A percentile compares a stretch with the other conserved stretches of the same genome.
phyloP scores from a whole-genome alignment of 768 basidiomycete species.

The Sutorius australiensis region DNA sequence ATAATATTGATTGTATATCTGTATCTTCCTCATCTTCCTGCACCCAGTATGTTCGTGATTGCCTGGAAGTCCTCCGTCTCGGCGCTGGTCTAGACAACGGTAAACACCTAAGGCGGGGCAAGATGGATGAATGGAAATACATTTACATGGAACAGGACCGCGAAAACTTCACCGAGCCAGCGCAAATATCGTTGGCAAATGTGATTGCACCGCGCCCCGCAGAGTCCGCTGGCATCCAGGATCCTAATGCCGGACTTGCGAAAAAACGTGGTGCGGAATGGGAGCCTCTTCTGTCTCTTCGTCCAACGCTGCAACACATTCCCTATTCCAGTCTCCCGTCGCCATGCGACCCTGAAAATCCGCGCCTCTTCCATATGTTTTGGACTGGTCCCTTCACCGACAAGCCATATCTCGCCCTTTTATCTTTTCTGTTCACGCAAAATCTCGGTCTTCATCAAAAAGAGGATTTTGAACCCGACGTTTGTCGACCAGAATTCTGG shows the following conservation, averaged over 20 bases:
- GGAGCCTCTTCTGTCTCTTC: constrained; percentile 50
- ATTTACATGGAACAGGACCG: constrained; percentile 69
- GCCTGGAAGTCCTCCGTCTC: constrained; percentile 88
- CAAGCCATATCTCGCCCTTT: constrained; percentile 92
- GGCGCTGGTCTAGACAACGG: constrained; percentile 87
- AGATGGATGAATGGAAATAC: constrained; percentile 82
- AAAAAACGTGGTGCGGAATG: constrained; percentile 60
- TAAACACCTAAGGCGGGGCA: constrained; percentile 67
- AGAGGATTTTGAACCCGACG: constrained; percentile 35
- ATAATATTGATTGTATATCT: not conserved
- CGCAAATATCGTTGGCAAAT: constrained; percentile 30
- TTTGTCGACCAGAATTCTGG: constrained; percentile 93
- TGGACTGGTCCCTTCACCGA: constrained; percentile 99
- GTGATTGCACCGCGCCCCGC: constrained; percentile 30
- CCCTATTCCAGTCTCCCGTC: constrained; percentile 53
- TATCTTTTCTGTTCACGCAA: constrained; percentile 95
- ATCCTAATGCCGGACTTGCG: constrained; percentile 51
- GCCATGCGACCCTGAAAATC: constrained; percentile 80
- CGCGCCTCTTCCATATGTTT: constrained; percentile 96
- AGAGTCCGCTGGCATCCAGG: constrained; percentile 32
- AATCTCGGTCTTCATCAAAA: constrained; percentile 79
- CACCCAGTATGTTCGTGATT: constrained; percentile 90
- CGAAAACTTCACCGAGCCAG: constrained; percentile 37
- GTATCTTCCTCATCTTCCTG: constrained; percentile 10
- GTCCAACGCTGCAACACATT: constrained; percentile 48